Base-by-base conservation (phyloP, 176 grass and related monocot species). In the Musa schizocarpa region DNA sequence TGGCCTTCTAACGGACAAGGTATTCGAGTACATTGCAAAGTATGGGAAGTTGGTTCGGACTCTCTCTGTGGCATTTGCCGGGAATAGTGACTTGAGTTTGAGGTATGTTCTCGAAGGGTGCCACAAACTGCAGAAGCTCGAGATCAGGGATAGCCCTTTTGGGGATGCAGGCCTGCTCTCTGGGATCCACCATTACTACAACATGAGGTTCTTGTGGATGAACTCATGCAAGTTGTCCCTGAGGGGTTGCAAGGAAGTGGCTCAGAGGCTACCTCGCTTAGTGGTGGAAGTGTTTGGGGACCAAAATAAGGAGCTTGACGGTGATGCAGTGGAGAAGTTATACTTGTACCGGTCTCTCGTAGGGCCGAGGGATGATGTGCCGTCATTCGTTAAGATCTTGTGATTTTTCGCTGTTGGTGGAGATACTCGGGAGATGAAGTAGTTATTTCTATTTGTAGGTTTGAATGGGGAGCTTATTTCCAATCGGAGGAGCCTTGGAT, bases 281-380 rank as follows among this genome's bases (percentile, higher is more conserved):
- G 91, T 94, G 68, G 88, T 99, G 78, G 96, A 99, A 71, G 54
- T 99, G 61, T 84, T 99, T 19, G 79, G 82, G 72, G 73, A 90
- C n/a, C 55, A 78, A 24, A 13, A 78, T 34, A 71, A 80, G 75
- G 54, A 51, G 1, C 70, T 77, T 53, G 92, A 68, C 34, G 76
- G 72, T 1, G 79, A 89, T 5, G 71, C 52, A 0, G 78, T 91
- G 16, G 94, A 99, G 72, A 95, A 89, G 76, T 65, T 99, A 77
- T 99, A 99, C 83, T 89, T 99, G 91, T 99, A 99, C 66, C 96
- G 96, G 0, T 92, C 96, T 49, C 88, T 99, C 11, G 91, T 84
- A 23, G 91, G 91, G 13, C 88, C 91, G 52, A 89, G 96, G 77
- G 86, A 92, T 55, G 96, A 99, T 52, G 86, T 78, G 4, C 91